phyloP scores from a whole-genome alignment of 352 stramenopile genomes.

The Phytophthora gonapodyides region DNA sequence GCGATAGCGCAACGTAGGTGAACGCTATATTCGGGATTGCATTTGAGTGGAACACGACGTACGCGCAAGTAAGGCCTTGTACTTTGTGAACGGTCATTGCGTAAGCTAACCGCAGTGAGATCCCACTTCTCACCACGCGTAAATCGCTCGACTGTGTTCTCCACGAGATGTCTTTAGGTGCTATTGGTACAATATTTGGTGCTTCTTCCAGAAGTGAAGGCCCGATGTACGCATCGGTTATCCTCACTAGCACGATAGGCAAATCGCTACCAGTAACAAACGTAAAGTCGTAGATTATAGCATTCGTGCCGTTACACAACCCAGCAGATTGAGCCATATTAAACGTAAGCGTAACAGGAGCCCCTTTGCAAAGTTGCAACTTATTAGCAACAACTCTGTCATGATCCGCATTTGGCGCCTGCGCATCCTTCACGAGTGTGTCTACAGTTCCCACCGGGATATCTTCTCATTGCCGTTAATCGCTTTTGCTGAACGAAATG shows the following conservation, averaged over 20 bases:
- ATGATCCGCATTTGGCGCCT: not conserved
- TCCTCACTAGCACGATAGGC: not conserved
- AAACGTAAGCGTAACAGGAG: not conserved
- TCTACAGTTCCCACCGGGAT: not conserved
- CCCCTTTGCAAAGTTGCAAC: not conserved
- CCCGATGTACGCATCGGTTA: not conserved
- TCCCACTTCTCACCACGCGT: not conserved
- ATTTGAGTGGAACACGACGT: constrained; percentile 3
- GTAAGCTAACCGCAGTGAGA: not conserved
- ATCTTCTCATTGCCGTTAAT: not conserved
- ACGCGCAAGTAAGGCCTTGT: not conserved
- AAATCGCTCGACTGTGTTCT: not conserved
- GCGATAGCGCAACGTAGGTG: not conserved
- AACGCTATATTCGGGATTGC: constrained; percentile 3
- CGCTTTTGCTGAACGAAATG: constrained; percentile 1
- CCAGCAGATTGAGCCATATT: constrained; percentile 2
- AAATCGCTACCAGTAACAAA: constrained; percentile 1
- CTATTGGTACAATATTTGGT: not conserved
- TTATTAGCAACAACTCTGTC: constrained; percentile 2
- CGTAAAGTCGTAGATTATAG: not conserved
- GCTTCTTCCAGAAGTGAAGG: not conserved
- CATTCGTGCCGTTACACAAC: constrained; percentile 4
- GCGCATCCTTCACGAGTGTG: not conserved
- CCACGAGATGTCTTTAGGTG: constrained; percentile 3
- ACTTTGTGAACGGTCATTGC: not conserved